These are phyloP conservation scores for Chlorella sp. DNA, from an alignment of 139 green algal species.

Conservation along the genomic window DNA sequence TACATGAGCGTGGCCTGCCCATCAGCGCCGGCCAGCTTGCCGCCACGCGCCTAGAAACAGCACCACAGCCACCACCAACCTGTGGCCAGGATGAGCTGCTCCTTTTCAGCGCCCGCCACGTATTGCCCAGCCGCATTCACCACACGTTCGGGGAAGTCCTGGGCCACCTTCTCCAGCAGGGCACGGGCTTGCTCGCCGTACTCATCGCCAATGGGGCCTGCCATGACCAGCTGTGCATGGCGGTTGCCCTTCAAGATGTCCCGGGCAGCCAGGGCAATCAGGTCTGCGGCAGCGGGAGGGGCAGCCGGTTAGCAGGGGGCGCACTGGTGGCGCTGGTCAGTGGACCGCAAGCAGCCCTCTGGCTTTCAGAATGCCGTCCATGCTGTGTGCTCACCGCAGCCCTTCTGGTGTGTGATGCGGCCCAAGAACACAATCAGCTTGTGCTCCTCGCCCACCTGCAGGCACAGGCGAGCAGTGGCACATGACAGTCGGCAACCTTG, in stretches of 20 bases:
- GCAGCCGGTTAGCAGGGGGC: no score
- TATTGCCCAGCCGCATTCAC: conserved; percentile 51
- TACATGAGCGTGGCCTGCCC: no score
- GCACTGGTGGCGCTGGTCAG: no score
- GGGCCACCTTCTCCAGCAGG: conserved; percentile 32
- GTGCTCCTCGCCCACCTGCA: background rate
- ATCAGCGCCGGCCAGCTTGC: no score
- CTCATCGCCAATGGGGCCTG: conserved; percentile 51
- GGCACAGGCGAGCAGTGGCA: background rate
- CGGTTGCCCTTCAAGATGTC: conserved; percentile 18
- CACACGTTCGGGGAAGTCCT: conserved; percentile 42
- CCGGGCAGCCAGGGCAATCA: conserved; percentile 39
- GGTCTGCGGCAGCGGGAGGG: conserved; percentile 12
- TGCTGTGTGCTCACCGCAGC: conserved; percentile 14
- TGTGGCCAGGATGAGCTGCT: conserved; percentile 41
- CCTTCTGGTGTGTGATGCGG: conserved; percentile 60
- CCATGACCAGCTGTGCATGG: conserved; percentile 30
- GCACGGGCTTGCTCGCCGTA: conserved; percentile 25
- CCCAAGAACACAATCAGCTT: conserved; percentile 52
- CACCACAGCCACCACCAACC: background rate
- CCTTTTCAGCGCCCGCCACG: conserved; percentile 49
- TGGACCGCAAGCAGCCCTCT: no score
- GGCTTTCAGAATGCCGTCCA: no score
- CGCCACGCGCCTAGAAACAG: no score
- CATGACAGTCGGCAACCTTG: no score